Conservation (phyloP, 1,284 basidiomycete genomes). For the Tremellales sp. region DNA sequence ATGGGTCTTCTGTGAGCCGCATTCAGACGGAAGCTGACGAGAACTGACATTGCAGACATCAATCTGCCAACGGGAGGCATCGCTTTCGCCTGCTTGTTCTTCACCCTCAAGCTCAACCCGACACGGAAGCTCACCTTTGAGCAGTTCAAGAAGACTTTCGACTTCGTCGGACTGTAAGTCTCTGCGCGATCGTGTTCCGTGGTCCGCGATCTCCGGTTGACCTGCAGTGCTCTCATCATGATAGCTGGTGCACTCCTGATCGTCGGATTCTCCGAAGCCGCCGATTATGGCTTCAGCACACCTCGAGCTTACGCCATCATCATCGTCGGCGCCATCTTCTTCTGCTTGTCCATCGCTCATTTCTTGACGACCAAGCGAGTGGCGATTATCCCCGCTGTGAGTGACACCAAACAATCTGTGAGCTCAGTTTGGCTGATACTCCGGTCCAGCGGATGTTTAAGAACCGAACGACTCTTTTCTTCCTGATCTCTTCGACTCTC, state of each 20-base stretch:
- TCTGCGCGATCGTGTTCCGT: neutral
- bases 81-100: conserved; percentile 66
- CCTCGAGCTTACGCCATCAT: conserved; percentile 67
- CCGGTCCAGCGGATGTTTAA: conserved; percentile 34
- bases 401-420: conserved; percentile 1
- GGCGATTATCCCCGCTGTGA: conserved; percentile 60
- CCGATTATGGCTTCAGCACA: conserved; percentile 42
- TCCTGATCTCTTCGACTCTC: conserved; percentile 32
- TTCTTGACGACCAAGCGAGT: conserved; percentile 67
- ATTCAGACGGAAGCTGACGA: neutral
- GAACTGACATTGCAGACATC: conserved; percentile 21
- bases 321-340: conserved; percentile 60
- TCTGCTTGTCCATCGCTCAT: conserved; percentile 60
- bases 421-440: neutral
- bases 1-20: conserved; percentile 47
- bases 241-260: conserved; percentile 68
- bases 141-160: conserved; percentile 37
- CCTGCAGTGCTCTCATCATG: conserved; percentile 57
- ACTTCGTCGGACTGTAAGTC: conserved; percentile 38
- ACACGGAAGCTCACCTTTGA: conserved; percentile 14
- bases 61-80: conserved; percentile 50
- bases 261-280: conserved; percentile 61
- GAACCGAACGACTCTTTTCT: conserved; percentile 38
- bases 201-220: neutral
- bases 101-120: conserved; percentile 74